These are phyloP conservation scores for Calonectria montana DNA, from an alignment of 2,329 filamentous ascomycete genomes.

Conservation along the genomic window DNA sequence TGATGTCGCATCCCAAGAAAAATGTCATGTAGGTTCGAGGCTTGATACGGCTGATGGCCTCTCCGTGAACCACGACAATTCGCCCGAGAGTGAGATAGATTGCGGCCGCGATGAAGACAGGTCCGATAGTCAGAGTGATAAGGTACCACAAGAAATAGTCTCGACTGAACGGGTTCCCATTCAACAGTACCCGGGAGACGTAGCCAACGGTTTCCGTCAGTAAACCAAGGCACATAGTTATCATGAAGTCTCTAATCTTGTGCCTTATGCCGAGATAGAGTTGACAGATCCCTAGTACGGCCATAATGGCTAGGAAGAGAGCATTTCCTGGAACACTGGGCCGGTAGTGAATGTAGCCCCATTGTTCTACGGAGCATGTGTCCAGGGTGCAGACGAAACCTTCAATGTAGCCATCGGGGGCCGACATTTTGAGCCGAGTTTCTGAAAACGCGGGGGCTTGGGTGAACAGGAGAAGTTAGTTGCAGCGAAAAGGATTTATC, in stretches of 20 bases:
- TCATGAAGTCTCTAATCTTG: slow-evolving; percentile 35
- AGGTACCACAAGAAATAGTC: slow-evolving; percentile 33
- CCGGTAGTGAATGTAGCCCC: slow-evolving; percentile 30
- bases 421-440: slow-evolving; percentile 20
- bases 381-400: slow-evolving; percentile 31
- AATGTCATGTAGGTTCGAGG: slow-evolving; percentile 28
- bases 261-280: slow-evolving; percentile 35
- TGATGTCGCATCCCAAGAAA: slow-evolving; percentile 31
- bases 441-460: neutral
- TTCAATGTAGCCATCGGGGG: slow-evolving; percentile 27
- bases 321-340: slow-evolving; percentile 29
- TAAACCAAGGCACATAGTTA: slow-evolving; percentile 36
- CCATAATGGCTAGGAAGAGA: slow-evolving; percentile 30
- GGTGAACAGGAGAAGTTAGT: neutral
- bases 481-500: neutral
- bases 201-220: slow-evolving; percentile 37
- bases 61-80: slow-evolving; percentile 36
- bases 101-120: slow-evolving; percentile 38
- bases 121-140: slow-evolving; percentile 39
- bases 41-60: slow-evolving; percentile 24
- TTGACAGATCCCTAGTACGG: slow-evolving; percentile 22
- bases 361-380: slow-evolving; percentile 31
- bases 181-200: slow-evolving; percentile 30
- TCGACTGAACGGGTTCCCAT: slow-evolving; percentile 30
- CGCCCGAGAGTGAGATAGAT: slow-evolving; percentile 41